These are phyloP conservation scores for Starmerella tilneyi DNA, from an alignment of 805 yeast genomes.

Conservation along the genomic window DNA sequence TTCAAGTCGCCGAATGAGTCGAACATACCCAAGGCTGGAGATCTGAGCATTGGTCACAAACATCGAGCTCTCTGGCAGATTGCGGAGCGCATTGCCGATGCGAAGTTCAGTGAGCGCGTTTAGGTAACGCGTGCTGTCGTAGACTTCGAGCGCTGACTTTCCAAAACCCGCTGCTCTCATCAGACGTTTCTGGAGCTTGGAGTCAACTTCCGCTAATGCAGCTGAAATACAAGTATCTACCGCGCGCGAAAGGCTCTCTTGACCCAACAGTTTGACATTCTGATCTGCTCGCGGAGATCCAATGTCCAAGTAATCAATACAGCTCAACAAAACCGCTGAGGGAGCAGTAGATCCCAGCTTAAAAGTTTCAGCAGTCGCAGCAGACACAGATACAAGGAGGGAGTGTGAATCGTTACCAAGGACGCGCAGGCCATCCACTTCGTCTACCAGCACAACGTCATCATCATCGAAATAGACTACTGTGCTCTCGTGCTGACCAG, in stretches of 20 bases:
- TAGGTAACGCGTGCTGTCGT: constrained; percentile 53
- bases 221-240: constrained; percentile 63
- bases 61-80: constrained; percentile 31
- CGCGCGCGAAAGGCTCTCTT: constrained; percentile 44
- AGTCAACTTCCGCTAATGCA: constrained; percentile 66
- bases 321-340: constrained; percentile 71
- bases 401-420: constrained; percentile 50
- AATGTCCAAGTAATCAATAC: constrained; percentile 52
- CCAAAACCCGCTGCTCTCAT: constrained; percentile 81
- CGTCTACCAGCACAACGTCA: constrained; percentile 37
- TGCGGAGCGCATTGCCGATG: constrained; percentile 58
- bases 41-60: constrained; percentile 54
- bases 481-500: constrained; percentile 9
- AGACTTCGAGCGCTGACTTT: constrained; percentile 45
- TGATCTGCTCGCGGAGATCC: constrained; percentile 77
- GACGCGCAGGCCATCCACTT: constrained; percentile 61
- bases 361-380: constrained; percentile 50
- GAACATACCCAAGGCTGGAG: constrained; percentile 43
- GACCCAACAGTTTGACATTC: constrained; percentile 49
- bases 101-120: constrained; percentile 51
- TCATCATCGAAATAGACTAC: constrained; percentile 30
- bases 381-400: constrained; percentile 53
- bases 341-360: constrained; percentile 77
- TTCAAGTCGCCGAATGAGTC: constrained; percentile 47
- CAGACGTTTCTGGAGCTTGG: constrained; percentile 68